Conservation (phyloP, 2,329 filamentous ascomycete genomes). For the Penicillium sp. region DNA sequence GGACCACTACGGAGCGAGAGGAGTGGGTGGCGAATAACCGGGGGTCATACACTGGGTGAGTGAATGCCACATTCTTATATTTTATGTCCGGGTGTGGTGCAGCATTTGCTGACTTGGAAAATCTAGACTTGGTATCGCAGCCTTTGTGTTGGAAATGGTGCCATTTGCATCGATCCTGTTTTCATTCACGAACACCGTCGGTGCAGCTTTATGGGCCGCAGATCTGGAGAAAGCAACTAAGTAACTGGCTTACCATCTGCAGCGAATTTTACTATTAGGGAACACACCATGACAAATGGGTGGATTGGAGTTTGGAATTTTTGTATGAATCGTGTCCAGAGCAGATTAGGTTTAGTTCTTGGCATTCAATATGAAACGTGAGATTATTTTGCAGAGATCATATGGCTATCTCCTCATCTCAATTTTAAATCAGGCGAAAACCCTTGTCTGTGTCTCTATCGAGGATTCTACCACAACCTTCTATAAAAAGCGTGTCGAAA, state of each 20-base stretch:
- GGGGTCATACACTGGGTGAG: slow-evolving; percentile 78
- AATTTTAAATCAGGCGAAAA: no score
- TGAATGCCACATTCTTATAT: slow-evolving; percentile 19
- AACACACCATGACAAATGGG: no score
- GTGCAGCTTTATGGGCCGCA: slow-evolving; percentile 90
- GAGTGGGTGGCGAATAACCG: slow-evolving; percentile 69
- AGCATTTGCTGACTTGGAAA: slow-evolving; percentile 19
- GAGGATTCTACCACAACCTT: no score
- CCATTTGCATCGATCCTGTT: slow-evolving; percentile 81
- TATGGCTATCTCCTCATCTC: no score
- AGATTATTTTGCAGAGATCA: no score
- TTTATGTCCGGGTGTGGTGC: slow-evolving; percentile 3
- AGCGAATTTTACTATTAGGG: no score
- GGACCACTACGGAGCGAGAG: slow-evolving; percentile 64
- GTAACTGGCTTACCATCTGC: slow-evolving; percentile 9
- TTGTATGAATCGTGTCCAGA: no score
- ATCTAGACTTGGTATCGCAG: slow-evolving; percentile 66
- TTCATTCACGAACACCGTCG: slow-evolving; percentile 86
- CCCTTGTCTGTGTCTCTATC: no score
- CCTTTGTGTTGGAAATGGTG: slow-evolving; percentile 79
- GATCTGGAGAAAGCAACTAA: slow-evolving; percentile 65
- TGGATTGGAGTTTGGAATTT: no score
- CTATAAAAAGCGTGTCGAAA: no score
- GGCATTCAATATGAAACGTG: no score
- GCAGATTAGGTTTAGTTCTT: no score